These are phyloP conservation scores for Ganoderma lucidum DNA, from an alignment of 1,284 basidiomycete species.

Conservation along the genomic window DNA sequence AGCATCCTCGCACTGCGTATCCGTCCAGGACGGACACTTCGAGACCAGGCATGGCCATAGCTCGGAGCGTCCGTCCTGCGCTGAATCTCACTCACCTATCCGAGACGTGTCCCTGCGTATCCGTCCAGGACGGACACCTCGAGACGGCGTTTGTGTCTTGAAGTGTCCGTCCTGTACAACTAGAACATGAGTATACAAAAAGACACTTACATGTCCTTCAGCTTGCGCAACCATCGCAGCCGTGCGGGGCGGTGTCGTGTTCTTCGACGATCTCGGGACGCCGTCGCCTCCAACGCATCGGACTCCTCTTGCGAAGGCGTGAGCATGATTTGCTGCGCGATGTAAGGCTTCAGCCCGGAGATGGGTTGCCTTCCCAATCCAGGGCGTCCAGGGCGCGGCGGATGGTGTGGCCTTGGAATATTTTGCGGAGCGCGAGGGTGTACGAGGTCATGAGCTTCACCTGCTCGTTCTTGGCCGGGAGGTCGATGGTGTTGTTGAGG, in stretches of 20 bases:
- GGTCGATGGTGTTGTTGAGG: background rate
- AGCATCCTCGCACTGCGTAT: no score
- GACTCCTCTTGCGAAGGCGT: background rate
- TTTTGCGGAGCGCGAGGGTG: background rate
- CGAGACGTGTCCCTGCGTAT: background rate
- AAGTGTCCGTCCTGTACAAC: background rate
- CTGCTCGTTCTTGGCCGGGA: background rate
- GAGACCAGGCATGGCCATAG: no score
- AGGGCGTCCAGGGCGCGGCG: background rate
- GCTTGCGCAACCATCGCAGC: background rate
- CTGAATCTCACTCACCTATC: no score
- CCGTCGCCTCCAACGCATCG: background rate
- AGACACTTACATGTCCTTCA: background rate
- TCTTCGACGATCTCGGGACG: background rate
- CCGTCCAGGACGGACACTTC: no score
- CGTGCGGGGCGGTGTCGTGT: background rate
- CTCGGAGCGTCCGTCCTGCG: no score
- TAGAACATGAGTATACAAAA: background rate
- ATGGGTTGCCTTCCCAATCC: background rate
- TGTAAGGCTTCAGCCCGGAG: background rate
- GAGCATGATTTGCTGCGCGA: background rate
- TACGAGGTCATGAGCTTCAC: background rate
- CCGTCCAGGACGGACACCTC: background rate
- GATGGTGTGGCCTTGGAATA: background rate
- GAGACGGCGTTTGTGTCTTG: background rate